A percentile compares a stretch with the other conserved stretches of the same genome.
These are phyloP conservation scores for Mucor indicus DNA, from an alignment of 371 early-diverging fungal genomes.

Conservation along the genomic window DNA sequence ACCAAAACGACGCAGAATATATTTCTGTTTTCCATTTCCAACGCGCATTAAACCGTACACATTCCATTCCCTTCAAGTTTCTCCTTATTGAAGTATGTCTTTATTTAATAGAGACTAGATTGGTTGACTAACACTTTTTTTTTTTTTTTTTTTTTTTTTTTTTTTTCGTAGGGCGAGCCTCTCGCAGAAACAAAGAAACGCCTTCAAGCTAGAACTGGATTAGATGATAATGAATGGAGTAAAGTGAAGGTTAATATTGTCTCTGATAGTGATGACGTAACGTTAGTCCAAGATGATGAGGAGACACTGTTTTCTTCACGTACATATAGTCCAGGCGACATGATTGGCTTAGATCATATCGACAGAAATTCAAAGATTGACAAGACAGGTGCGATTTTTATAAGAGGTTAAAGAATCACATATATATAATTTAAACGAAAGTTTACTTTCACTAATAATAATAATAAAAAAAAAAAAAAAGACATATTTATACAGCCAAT, in stretches of 20 bases:
- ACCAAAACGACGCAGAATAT: slow-evolving; percentile 14
- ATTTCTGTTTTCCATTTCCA: slow-evolving; percentile 76
- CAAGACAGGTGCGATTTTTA: slow-evolving; percentile 49
- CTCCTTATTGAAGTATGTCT: slow-evolving; percentile 55
- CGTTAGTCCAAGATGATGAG: slow-evolving; percentile 45
- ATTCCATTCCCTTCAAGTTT: slow-evolving; percentile 84
- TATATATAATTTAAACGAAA: too few relatives aligned
- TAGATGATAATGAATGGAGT: slow-evolving; percentile 84
- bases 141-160: too few relatives aligned
- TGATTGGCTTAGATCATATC: slow-evolving; percentile 69
- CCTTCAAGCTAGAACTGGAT: slow-evolving; percentile 68
- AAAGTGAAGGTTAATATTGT: slow-evolving; percentile 70
- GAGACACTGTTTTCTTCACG: slow-evolving; percentile 6
- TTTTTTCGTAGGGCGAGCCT: slow-evolving; percentile 56
- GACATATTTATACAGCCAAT: too few relatives aligned
- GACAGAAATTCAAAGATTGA: slow-evolving; percentile 53
- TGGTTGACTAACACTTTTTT: neutral
- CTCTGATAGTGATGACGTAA: slow-evolving; percentile 22
- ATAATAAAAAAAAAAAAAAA: too few relatives aligned
- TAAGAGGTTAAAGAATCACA: slow-evolving; percentile 40
- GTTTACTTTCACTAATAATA: too few relatives aligned
- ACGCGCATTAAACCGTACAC: slow-evolving; percentile 61
- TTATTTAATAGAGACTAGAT: neutral
- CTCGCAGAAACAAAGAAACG: slow-evolving; percentile 70
- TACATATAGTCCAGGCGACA: slow-evolving; percentile 31